Conservation (phyloP, 805 yeast genomes). For the Jamesozyma piceae region DNA sequence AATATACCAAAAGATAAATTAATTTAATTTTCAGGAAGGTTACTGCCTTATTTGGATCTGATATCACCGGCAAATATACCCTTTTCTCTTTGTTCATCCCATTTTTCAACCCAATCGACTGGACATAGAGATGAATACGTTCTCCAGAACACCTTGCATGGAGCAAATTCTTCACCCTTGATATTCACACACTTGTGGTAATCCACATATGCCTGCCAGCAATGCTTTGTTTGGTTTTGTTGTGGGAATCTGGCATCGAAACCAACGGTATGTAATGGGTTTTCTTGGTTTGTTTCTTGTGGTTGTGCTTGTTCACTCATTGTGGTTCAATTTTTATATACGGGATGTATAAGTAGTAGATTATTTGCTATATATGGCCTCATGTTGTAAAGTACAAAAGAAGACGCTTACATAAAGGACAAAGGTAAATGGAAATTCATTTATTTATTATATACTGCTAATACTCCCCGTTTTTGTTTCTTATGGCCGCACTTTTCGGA, state of each 20-base stretch:
- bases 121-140: conserved; percentile 85
- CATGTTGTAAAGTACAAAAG: background rate
- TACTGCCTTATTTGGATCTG: conserved; percentile 17
- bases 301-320: conserved; percentile 8
- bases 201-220: conserved; percentile 96
- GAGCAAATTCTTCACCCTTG: conserved; percentile 97
- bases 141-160: conserved; percentile 89
- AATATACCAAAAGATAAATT: background rate
- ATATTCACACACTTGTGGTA: conserved; percentile 94
- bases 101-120: conserved; percentile 70
- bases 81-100: conserved; percentile 77
- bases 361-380: no score
- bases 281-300: conserved; percentile 23
- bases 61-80: conserved; percentile 49
- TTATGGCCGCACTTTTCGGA: background rate
- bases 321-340: no score
- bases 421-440: background rate
- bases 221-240: conserved; percentile 96
- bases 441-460: background rate
- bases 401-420: background rate
- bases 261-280: conserved; percentile 54
- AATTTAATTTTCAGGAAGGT: background rate
- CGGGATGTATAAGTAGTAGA: no score
- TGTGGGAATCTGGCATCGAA: conserved; percentile 94
- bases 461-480: background rate